Evolutionary conservation across 345 rosid species (phyloP).

Genomic region (Zanthoxylum bungeanum): DNA sequence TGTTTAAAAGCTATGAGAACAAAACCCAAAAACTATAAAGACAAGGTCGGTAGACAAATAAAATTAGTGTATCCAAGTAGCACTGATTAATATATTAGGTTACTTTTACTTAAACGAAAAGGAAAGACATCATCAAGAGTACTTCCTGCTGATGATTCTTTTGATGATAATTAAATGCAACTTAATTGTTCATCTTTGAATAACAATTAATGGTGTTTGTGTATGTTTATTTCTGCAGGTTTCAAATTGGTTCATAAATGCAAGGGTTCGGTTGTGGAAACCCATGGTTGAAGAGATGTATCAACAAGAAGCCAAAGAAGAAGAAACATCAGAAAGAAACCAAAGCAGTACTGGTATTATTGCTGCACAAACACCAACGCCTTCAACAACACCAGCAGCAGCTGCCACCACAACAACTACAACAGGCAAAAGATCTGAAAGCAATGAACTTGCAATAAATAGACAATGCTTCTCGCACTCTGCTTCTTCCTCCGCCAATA

Average conservation of each 20-base stretch:
- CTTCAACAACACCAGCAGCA: conserved; percentile 32
- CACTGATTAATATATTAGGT: no score
- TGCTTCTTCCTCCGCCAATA: conserved; percentile 17
- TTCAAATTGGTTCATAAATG: conserved; percentile 98
- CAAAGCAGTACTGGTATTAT: conserved; percentile 22
- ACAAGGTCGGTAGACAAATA: no score
- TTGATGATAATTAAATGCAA: not conserved
- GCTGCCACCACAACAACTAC: conserved; percentile 38
- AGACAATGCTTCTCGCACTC: conserved; percentile 42
- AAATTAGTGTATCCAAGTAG: no score
- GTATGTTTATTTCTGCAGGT: conserved; percentile 45
- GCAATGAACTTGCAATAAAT: conserved; percentile 51
- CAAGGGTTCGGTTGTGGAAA: conserved; percentile 98
- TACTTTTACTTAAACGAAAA: not conserved
- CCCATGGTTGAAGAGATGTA: conserved; percentile 99
- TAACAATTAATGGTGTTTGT: not conserved
- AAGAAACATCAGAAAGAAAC: conserved; percentile 36
- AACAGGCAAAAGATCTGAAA: conserved; percentile 53
- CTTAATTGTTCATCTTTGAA: not conserved
- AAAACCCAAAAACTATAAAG: no score
- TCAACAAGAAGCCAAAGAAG: conserved; percentile 79
- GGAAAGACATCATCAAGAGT: not conserved
- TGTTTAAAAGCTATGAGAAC: no score
- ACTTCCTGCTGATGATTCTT: not conserved
- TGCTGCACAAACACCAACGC: conserved; percentile 66